Percentiles rank a stretch among this genome's conserved stretches.
Conservation (phyloP, 1,139 yeast genomes). For the Debaryomyces nepalensis region DNA sequence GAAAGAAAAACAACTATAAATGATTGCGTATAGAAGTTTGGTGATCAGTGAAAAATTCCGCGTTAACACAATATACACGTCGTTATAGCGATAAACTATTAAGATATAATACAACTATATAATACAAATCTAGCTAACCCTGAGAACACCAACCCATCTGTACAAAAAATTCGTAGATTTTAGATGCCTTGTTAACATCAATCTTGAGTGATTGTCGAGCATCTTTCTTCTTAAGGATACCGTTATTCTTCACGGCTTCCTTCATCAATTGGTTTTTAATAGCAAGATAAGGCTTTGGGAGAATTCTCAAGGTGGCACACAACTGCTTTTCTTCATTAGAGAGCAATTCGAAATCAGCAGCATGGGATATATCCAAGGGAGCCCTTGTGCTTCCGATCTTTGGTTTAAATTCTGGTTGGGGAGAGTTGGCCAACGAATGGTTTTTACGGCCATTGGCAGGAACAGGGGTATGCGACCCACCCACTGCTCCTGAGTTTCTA, state of each 20-base stretch:
- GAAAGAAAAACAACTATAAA: background rate
- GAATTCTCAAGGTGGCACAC: constrained; percentile 79
- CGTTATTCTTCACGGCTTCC: constrained; percentile 85
- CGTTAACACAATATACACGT: constrained; percentile 5
- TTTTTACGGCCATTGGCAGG: constrained; percentile 24
- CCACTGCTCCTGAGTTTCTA: constrained; percentile 26
- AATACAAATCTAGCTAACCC: constrained; percentile 28
- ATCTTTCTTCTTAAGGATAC: constrained; percentile 77
- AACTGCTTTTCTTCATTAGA: constrained; percentile 85
- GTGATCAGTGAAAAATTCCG: constrained; percentile 7
- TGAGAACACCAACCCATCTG: constrained; percentile 83
- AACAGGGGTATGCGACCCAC: constrained; percentile 14
- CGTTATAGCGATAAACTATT: constrained; percentile 1
- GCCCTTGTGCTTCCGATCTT: constrained; percentile 47
- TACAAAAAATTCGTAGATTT: constrained; percentile 89
- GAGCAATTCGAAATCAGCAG: constrained; percentile 80
- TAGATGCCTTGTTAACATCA: constrained; percentile 84
- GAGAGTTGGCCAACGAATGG: constrained; percentile 32
- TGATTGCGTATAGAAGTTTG: constrained; percentile 1
- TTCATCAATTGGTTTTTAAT: constrained; percentile 91
- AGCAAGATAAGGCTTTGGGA: constrained; percentile 93
- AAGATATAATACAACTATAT: constrained; percentile 9
- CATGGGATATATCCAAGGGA: constrained; percentile 76
- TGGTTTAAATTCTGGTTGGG: constrained; percentile 48
- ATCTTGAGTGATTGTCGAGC: constrained; percentile 83